Base-by-base conservation (phyloP, 2,329 filamentous ascomycete genomes). In the Stylonectria norvegica region DNA sequence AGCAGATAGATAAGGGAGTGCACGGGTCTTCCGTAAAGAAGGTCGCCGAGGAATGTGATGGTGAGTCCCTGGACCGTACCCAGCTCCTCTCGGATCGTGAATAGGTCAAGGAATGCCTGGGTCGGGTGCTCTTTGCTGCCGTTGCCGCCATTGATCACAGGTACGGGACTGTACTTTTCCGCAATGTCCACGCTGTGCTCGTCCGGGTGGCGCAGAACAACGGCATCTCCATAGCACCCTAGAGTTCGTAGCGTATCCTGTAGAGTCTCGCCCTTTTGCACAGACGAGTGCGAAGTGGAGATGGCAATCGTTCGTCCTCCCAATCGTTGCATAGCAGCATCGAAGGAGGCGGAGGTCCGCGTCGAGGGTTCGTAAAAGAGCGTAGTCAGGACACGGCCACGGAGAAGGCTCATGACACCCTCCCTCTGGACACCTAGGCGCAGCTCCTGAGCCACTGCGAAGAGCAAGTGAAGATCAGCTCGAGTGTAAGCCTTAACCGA, bases 291-390 rank as follows among this genome's bases (percentile, higher is more conserved):
- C 5, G 83, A 78, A 3, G 91, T 94, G 28, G 89, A 75, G 59
- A 97, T 83, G 37, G 83, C 76, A 38, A 98, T 78, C 3, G 86
- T 91, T 34, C 89, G 80, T 34, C 93, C 93, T 53, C 93, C 93
- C 5, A 98, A 83, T 37, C 94, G 86, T 74, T 98, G 94, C 93
- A 98, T 98, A 29, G 93, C 93, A 41, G 91, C 87, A 61, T 98
- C 93, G 57, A 98, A 98, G 4, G 93, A 98, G 25, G 87, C 82
- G 10, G 91, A 96, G 5, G 93, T 98, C 39, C 93, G 81, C 3
- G 93, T 98, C 1, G 91, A 97, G 2, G 93, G 93, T 74, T 98
- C 93, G 67, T 90, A 98, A 78, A 98, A 98, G 71, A 98, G 81
- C 2, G 88, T 93, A 69, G 85, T 89, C 25, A 98, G 77, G 10